Conservation (phyloP, 2,329 filamentous ascomycete species). For the Aureobasidium namibiae region DNA sequence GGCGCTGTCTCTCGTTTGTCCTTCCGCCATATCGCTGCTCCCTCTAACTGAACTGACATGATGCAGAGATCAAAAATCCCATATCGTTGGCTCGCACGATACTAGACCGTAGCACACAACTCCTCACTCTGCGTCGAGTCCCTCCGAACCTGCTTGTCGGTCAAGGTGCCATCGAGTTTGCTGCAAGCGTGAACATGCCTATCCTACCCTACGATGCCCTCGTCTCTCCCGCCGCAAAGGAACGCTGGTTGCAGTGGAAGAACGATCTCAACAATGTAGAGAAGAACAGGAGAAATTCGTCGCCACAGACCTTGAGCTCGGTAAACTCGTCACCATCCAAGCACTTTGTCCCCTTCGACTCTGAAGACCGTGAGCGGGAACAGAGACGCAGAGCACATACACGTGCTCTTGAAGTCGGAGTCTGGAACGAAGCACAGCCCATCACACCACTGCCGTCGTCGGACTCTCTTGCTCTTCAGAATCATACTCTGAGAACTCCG, state of each 20-base stretch:
- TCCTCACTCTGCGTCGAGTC: conserved; percentile 77
- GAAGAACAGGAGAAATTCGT: conserved; percentile 27
- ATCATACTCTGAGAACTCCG: not conserved
- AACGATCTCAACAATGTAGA: conserved; percentile 59
- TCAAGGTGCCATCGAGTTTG: conserved; percentile 79
- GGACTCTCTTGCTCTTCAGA: not conserved
- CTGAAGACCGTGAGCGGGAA: conserved; percentile 27
- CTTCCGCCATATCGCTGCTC: not conserved
- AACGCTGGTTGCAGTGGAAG: conserved; percentile 73
- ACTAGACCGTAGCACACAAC: conserved; percentile 65
- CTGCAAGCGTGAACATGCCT: conserved; percentile 65
- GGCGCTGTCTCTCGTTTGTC: conserved; percentile 80
- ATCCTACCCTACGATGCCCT: conserved; percentile 67
- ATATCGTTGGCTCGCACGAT: conserved; percentile 79
- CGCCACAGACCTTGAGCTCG: conserved; percentile 22
- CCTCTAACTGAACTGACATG: conserved; percentile 14
- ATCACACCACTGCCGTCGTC: conserved; percentile 26
- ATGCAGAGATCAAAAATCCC: conserved; percentile 79
- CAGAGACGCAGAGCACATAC: conserved; percentile 31
- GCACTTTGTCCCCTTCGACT: conserved; percentile 15
- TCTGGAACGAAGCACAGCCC: conserved; percentile 28
- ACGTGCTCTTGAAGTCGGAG: conserved; percentile 23
- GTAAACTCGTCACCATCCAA: conserved; percentile 18
- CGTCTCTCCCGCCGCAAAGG: conserved; percentile 68
- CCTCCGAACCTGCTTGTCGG: conserved; percentile 88